Evolutionary conservation across 805 yeast genomes (phyloP), one percentile per base, ranked within the genome.

Genomic region (Clavispora asparagi): DNA sequence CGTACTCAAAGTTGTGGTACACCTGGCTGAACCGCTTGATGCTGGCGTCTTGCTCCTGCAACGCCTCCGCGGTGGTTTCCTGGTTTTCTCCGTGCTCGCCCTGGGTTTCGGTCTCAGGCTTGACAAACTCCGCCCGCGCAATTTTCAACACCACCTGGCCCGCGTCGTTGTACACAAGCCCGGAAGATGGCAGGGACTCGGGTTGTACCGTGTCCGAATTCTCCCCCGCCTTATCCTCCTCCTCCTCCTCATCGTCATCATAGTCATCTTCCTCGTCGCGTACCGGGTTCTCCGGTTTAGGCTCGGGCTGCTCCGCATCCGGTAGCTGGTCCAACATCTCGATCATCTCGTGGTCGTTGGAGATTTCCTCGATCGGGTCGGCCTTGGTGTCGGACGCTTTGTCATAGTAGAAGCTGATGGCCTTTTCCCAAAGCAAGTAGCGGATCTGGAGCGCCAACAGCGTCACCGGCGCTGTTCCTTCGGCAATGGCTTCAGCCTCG

Each of bases 1-100:
- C 95, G 58, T 81, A 78, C 60, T 87, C 95, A 59, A 85, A 85
- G 54, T 76, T 81, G 58, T 86, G 94, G 57, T 86, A 86, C 4
- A 85, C 78, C 53, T 79, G 83, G 64, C 82, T 82, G 68, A 85
- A 84, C 58, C 81, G 85, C 48, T 74, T 78, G 47, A 85, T 79
- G 39, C 78, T 53, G 32, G 55, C 55, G 40, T 73, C 70, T 50
- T 73, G 76, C 11, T 78, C 78, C 43, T 69, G 69, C 28, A 60
- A 43, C 17, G 58, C 40, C 33, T 46, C 41, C 12, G 45, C 27
- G 14, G 53, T 32, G 35, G 48, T 39, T 40, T 50, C 49, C 37
- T 51, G 23, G 30, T 46, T 43, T 29, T 46, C 50, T 16, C 36
- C 13, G 23, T 51, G 48, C 7, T 55, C 40, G 39, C 51, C 41